Evolutionary conservation across 768 basidiomycete species (phyloP).

Genomic region (Gymnopilus junonius): DNA sequence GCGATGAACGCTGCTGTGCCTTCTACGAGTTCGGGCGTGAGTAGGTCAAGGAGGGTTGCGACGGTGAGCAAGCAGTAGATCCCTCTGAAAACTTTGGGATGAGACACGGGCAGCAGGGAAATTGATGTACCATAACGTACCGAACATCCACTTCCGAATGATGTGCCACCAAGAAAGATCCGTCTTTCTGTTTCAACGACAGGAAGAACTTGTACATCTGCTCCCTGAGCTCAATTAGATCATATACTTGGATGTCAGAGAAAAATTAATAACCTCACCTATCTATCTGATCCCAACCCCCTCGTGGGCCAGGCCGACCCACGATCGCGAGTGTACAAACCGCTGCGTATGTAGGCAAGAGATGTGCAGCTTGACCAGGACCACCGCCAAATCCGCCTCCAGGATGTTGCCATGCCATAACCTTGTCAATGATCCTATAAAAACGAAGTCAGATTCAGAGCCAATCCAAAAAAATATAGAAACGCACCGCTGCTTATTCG

Average conservation of each 20-base stretch:
- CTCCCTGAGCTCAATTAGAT: conserved; percentile 43
- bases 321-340: conserved; percentile 85
- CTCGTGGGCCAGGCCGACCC: conserved; percentile 70
- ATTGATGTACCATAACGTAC: conserved; percentile 44
- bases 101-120: not conserved
- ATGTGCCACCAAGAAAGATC: conserved; percentile 87
- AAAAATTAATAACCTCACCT: conserved; percentile 50
- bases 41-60: conserved; percentile 80
- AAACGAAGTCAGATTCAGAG: not conserved
- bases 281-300: conserved; percentile 89
- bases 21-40: conserved; percentile 86
- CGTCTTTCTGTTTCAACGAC: conserved; percentile 90
- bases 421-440: conserved; percentile 75
- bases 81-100: conserved; percentile 54
- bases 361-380: conserved; percentile 84
- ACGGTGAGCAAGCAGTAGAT: conserved; percentile 90
- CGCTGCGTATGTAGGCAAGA: conserved; percentile 89
- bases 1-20: conserved; percentile 82
- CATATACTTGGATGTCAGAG: not conserved
- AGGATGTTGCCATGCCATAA: conserved; percentile 82
- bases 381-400: conserved; percentile 94
- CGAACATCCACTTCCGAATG: conserved; percentile 94
- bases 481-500: conserved; percentile 73
- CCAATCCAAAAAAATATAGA: not conserved
- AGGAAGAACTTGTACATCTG: conserved; percentile 89